Percentiles rank a stretch among this genome's conserved stretches.
Evolutionary conservation across 1,139 yeast species (phyloP).

Genomic region (Pichia sp.): DNA sequence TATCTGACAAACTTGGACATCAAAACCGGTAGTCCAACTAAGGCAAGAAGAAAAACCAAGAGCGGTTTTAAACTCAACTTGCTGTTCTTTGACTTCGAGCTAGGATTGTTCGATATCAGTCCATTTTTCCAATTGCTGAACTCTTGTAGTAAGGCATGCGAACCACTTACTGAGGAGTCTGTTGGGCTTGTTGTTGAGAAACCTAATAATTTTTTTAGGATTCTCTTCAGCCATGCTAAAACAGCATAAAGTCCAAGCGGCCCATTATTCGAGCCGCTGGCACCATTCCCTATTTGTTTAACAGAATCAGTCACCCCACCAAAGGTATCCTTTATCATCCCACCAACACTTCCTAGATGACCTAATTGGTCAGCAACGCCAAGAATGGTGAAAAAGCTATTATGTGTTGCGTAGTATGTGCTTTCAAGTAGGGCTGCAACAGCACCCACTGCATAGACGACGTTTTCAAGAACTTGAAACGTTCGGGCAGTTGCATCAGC

Average conservation of each 20-base stretch:
- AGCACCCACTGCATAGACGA: slow-evolving; percentile 95
- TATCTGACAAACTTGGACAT: slow-evolving; percentile 67
- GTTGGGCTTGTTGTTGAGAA: slow-evolving; percentile 20
- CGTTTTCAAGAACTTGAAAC: slow-evolving; percentile 84
- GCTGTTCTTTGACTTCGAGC: slow-evolving; percentile 17
- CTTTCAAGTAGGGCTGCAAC: slow-evolving; percentile 98
- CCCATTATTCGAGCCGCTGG: slow-evolving; percentile 3
- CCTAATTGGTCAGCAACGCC: slow-evolving; percentile 94
- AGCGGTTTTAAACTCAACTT: slow-evolving; percentile 81
- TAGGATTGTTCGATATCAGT: neutral
- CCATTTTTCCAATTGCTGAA: slow-evolving; percentile 36
- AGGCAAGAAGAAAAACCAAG: slow-evolving; percentile 78
- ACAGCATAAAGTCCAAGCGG: slow-evolving; percentile 77
- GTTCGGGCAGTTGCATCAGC: slow-evolving; percentile 75
- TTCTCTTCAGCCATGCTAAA: slow-evolving; percentile 62
- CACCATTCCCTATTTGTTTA: slow-evolving; percentile 6
- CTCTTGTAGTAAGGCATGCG: slow-evolving; percentile 54
- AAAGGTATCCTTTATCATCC: slow-evolving; percentile 13
- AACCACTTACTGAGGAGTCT: slow-evolving; percentile 31
- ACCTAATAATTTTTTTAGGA: slow-evolving; percentile 59
- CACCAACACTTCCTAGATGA: slow-evolving; percentile 64
- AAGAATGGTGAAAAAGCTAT: slow-evolving; percentile 92
- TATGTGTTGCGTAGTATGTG: slow-evolving; percentile 96
- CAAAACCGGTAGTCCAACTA: slow-evolving; percentile 85
- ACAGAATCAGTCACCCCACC: slow-evolving; percentile 6